phyloP scores from a whole-genome alignment of 2,329 filamentous ascomycete species.

The Fusarium sp. region DNA sequence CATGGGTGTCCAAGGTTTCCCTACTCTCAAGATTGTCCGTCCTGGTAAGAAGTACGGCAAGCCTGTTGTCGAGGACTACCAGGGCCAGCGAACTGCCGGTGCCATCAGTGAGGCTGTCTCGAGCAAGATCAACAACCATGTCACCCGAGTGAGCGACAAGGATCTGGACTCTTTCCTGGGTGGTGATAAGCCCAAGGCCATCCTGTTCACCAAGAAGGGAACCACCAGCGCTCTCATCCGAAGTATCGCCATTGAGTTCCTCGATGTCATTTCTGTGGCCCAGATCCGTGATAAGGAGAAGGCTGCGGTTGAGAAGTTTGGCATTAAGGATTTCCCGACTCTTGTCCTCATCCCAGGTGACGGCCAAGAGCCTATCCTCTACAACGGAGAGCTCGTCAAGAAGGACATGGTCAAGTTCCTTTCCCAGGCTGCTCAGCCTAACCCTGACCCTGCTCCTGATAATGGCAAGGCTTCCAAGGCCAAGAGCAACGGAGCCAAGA shows the following conservation, averaged over 20 bases:
- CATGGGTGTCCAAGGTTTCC: slow-evolving; percentile 94
- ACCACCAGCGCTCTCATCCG: slow-evolving; percentile 85
- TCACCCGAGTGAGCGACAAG: slow-evolving; percentile 83
- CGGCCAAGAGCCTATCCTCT: slow-evolving; percentile 75
- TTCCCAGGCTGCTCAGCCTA: slow-evolving; percentile 80
- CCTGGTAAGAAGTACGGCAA: slow-evolving; percentile 84
- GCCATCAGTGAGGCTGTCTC: slow-evolving; percentile 88
- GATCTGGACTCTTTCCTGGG: slow-evolving; percentile 81
- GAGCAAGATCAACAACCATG: slow-evolving; percentile 91
- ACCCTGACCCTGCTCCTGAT: slow-evolving; percentile 73
- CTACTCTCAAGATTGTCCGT: slow-evolving; percentile 92
- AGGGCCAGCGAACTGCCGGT: slow-evolving; percentile 85
- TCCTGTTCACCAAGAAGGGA: slow-evolving; percentile 95
- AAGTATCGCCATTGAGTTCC: slow-evolving; percentile 90
- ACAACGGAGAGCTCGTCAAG: slow-evolving; percentile 89
- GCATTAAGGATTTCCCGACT: slow-evolving; percentile 81
- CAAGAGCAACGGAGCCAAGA: slow-evolving; percentile 53
- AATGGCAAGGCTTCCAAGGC: slow-evolving; percentile 55
- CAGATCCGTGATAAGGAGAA: slow-evolving; percentile 88
- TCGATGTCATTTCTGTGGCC: slow-evolving; percentile 81
- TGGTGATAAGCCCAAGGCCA: slow-evolving; percentile 81
- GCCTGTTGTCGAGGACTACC: slow-evolving; percentile 90
- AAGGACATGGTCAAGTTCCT: slow-evolving; percentile 84
- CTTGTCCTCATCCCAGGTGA: slow-evolving; percentile 83
- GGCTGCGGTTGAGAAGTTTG: slow-evolving; percentile 77